Evolutionary conservation across 768 basidiomycete genomes (phyloP).

Genomic region (Suillus placidus): DNA sequence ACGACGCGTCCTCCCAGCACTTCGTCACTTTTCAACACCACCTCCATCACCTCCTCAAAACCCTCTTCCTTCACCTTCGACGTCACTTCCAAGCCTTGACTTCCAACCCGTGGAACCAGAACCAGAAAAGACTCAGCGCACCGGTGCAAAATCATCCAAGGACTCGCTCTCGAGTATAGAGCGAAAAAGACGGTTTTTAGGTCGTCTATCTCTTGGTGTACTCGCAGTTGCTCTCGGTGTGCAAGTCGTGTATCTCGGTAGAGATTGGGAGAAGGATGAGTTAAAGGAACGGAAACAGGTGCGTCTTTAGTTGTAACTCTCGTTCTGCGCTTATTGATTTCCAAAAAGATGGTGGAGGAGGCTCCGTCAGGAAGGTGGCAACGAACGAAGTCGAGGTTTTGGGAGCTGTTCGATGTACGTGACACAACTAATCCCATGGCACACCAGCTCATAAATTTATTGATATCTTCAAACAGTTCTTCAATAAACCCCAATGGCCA

Average conservation of each 20-base stretch:
- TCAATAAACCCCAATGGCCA: conserved; percentile 92
- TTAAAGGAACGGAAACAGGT: conserved; percentile 66
- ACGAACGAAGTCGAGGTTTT: conserved; percentile 63
- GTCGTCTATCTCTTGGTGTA: conserved; percentile 55
- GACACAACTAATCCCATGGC: not conserved
- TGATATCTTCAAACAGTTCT: conserved; percentile 55
- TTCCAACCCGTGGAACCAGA: conserved; percentile 58
- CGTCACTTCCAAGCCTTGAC: conserved; percentile 56
- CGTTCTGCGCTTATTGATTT: conserved; percentile 4
- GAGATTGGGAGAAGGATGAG: conserved; percentile 79
- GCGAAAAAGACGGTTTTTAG: conserved; percentile 58
- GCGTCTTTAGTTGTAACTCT: conserved; percentile 28
- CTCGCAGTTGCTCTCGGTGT: conserved; percentile 58
- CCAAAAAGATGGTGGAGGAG: conserved; percentile 53
- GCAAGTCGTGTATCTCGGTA: conserved; percentile 67
- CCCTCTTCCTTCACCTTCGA: conserved; percentile 7
- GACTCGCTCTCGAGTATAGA: conserved; percentile 82
- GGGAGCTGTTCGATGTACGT: conserved; percentile 70
- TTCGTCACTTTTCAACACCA: conserved; percentile 29
- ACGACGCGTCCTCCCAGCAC: conserved; percentile 20
- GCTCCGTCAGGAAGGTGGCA: conserved; percentile 66
- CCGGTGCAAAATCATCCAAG: conserved; percentile 78
- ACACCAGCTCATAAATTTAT: not conserved
- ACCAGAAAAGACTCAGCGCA: conserved; percentile 49
- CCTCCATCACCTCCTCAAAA: conserved; percentile 19